Base-by-base conservation (phyloP, 2,329 filamentous ascomycete genomes). In the Colletotrichum somersetense region DNA sequence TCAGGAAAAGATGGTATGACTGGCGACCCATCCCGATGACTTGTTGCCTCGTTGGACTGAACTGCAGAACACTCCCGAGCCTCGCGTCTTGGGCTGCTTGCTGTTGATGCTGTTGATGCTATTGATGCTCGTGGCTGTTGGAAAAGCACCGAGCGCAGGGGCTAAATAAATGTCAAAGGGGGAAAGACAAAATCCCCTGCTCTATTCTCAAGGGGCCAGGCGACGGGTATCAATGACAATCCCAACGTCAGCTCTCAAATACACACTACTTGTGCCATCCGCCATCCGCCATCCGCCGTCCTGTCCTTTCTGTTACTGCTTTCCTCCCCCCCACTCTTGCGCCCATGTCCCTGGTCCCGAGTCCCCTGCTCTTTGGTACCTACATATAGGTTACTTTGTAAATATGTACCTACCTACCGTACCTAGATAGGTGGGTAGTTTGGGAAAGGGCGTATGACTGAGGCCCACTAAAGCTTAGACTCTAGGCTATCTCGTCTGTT, bases 391-490 rank as follows among this genome's bases (percentile, higher is more conserved):
- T 30, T 30, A 30, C 30, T 30, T 30, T 30, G 35, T 38, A 38
- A 10, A 11, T 38, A 38, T 8, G 7, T 38, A 38, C 7, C 5
- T 20, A 44, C 42, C 42, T 44, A 44, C 30, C 30, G 30, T 30
- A 30, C 3, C 30, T 30, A 30, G 30, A 30, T 30, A 30, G 16
- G 42, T 44, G 20, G 40, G 40, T 18, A 7, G 40, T 16, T 16
- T 46, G n/a, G 58, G 50, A 16, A 10, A 52, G 52, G 48, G 52
- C 58, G 18, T n/a, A n/a, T 56, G 35, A 30, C 59, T 55, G 53
- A 38, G 58, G 38, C 23, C 69, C 69, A 72, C 69, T 61, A 61
- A 72, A 72, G 66, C 69, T 61, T 59, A 69, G 69, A 61, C 59
- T 59, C 65, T 30, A 18, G 50, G 23, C 16, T 10, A 40, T 40